Evolutionary conservation across 768 basidiomycete species (phyloP), one percentile per base, ranked within the genome.

Genomic region (Russula ochroleuca): DNA sequence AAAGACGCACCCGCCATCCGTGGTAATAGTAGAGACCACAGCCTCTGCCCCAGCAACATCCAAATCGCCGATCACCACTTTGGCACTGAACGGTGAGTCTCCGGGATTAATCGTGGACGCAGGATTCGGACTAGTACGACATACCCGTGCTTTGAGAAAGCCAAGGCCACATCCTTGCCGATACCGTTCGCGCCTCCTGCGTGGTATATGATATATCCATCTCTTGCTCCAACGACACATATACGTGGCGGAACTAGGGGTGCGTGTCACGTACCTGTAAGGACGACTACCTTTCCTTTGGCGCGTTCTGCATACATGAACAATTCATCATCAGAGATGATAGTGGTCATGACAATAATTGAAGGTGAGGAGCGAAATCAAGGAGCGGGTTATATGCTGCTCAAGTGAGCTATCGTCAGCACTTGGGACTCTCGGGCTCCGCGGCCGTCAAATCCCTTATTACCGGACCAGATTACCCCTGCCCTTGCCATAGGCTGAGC

Each of bases 101-200:
- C n/a, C n/a, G n/a, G 31, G 8, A 17, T 19, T 19, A n/a, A n/a
- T 2, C 17, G 37, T 37, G 2, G 52, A 38, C 3, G 13, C 52
- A 28, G 3, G 33, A n/a, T n/a, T n/a, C n/a, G n/a, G n/a, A n/a
- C n/a, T n/a, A n/a, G 28, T 19, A 50, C 38, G 49, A 38, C 69
- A 54, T 37, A 68, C 72, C 69, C 69, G 56, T 70, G 35, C 28
- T 67, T 64, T 3, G 68, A 68, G 41, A 71, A 73, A 15, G 62
- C 17, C 38, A 69, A 25, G 6, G 72, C 70, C 5, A 69, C 54
- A 37, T 72, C 70, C 47, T 58, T 67, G 1, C 72, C 72, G 14
- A 73, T 73, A n/a, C 72, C 72, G 31, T 45, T 66, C 19, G 63
- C 72, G n/a, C 66, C 72, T 2, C 71, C 71, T 71, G 38, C 15